Evolutionary conservation across 2,329 filamentous ascomycete genomes (phyloP).

Genomic region (Lecanoromycetidae sp.): DNA sequence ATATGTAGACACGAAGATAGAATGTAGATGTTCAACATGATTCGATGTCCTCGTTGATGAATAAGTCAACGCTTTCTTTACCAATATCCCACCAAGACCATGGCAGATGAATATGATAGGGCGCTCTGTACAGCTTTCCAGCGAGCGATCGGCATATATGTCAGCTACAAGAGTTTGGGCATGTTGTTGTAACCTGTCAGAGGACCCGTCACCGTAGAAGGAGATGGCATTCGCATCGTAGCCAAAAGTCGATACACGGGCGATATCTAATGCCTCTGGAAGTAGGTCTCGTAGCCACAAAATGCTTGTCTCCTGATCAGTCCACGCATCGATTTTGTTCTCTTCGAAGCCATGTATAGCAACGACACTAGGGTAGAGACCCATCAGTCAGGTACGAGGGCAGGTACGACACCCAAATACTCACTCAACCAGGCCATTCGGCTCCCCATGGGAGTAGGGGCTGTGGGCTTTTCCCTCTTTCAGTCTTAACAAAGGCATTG

Average conservation of each 20-base stretch:
- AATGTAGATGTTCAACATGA: conserved; percentile 24
- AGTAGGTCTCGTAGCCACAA: conserved; percentile 29
- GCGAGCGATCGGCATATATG: conserved; percentile 23
- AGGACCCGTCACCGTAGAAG: conserved; percentile 20
- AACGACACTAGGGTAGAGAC: conserved; percentile 23
- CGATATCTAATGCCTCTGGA: conserved; percentile 22
- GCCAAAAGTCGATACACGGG: conserved; percentile 27
- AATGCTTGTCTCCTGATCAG: conserved; percentile 23
- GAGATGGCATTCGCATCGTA: conserved; percentile 24
- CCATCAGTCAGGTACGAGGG: background rate
- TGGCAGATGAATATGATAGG: conserved; percentile 33
- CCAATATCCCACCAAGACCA: conserved; percentile 30
- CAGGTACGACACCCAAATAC: no score
- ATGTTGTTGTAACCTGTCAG: conserved; percentile 26
- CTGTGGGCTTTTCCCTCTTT: no score
- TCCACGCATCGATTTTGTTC: conserved; percentile 24
- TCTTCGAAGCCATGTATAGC: conserved; percentile 32
- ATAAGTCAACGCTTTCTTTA: conserved; percentile 30
- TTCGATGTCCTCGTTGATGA: conserved; percentile 22
- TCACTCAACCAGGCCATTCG: background rate
- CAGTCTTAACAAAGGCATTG: no score
- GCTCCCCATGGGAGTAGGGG: no score
- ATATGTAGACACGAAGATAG: conserved; percentile 29
- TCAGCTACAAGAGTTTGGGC: conserved; percentile 27
- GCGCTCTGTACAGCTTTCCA: conserved; percentile 22